Conservation (phyloP, 129 eudicot genomes). For the Saposhnikovia divaricata region DNA sequence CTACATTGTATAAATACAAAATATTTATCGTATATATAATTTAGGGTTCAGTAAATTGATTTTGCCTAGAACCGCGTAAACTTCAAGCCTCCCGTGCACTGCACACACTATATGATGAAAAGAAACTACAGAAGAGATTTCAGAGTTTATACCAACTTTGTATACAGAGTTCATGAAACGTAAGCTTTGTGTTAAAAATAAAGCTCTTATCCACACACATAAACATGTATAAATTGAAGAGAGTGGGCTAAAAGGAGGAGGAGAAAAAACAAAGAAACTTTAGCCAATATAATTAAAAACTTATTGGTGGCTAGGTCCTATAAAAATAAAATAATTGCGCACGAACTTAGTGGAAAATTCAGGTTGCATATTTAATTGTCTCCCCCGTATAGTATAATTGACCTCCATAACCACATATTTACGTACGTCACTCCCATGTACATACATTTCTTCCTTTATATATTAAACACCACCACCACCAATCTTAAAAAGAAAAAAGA, state of each 20-base stretch:
- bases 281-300: not conserved
- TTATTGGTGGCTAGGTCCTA: slow-evolving; percentile 4
- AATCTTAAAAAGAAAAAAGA: slow-evolving; percentile 3
- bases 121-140: not conserved
- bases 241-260: not conserved
- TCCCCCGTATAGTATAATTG: slow-evolving; percentile 30
- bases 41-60: no score
- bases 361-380: slow-evolving; percentile 49
- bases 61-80: no score
- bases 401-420: slow-evolving; percentile 13
- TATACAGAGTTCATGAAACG: not conserved
- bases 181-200: not conserved
- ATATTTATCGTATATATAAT: no score
- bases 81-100: no score
- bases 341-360: slow-evolving; percentile 45
- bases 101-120: no score
- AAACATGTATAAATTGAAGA: not conserved
- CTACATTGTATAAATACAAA: no score
- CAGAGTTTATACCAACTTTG: not conserved
- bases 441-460: slow-evolving; percentile 8
- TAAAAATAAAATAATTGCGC: slow-evolving; percentile 16
- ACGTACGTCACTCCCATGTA: slow-evolving; percentile 17
- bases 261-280: slow-evolving; percentile 1
- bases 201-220: not conserved
- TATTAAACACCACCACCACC: slow-evolving; percentile 17